These are phyloP conservation scores for Coemansia sp. DNA, from an alignment of 192 early-diverging fungal species.

Conservation along the genomic window DNA sequence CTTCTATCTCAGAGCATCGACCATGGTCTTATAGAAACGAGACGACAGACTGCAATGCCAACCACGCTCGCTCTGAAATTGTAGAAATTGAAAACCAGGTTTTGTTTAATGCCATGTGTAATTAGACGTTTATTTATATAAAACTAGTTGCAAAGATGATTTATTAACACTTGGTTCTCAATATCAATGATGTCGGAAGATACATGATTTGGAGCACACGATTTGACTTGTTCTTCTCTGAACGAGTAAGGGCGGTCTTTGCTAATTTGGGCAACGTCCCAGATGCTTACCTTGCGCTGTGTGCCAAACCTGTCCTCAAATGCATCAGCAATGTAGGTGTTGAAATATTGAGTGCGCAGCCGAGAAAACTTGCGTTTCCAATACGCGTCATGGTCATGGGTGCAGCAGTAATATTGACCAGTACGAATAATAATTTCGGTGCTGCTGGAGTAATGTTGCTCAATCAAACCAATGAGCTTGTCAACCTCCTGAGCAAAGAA, in stretches of 20 bases:
- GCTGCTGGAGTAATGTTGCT: slow-evolving; percentile 13
- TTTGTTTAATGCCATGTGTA: slow-evolving; percentile 1
- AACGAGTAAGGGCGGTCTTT: slow-evolving; percentile 30
- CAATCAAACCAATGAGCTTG: slow-evolving; percentile 27
- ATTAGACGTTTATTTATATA: not conserved
- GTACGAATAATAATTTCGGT: slow-evolving; percentile 53
- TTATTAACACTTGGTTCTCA: slow-evolving; percentile 49
- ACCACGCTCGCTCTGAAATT: not conserved
- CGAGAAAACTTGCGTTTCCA: slow-evolving; percentile 42
- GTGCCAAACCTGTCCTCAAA: slow-evolving; percentile 15
- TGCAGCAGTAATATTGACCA: slow-evolving; percentile 58
- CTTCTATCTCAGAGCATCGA: slow-evolving; percentile 31
- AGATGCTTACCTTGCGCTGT: slow-evolving; percentile 15
- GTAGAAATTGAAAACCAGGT: slow-evolving; percentile 7
- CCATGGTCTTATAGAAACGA: slow-evolving; percentile 12
- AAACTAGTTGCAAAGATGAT: slow-evolving; percentile 23
- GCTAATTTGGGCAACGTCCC: slow-evolving; percentile 48
- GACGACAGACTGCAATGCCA: slow-evolving; percentile 6
- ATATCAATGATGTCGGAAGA: slow-evolving; percentile 48
- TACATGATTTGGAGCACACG: slow-evolving; percentile 56
- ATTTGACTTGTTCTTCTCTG: slow-evolving; percentile 16
- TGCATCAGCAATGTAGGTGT: slow-evolving; percentile 23
- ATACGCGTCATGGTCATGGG: slow-evolving; percentile 29
- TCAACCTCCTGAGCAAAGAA: slow-evolving; percentile 32
- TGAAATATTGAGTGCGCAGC: slow-evolving; percentile 26